Evolutionary conservation across 2,329 filamentous ascomycete genomes (phyloP), one percentile per base, ranked within the genome.

Genomic region (Aspergillus flavus): DNA sequence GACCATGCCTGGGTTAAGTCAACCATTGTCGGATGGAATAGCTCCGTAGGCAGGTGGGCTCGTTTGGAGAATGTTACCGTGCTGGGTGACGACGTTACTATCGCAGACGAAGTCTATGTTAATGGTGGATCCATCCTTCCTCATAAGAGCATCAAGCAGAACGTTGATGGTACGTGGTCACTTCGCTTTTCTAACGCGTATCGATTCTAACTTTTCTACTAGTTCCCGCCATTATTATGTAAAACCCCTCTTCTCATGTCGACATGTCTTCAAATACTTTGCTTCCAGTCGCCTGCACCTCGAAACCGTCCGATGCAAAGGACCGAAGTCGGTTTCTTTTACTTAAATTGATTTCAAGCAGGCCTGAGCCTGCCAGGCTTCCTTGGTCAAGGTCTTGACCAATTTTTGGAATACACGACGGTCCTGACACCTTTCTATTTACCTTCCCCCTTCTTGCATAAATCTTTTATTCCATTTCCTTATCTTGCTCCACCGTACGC

Each of bases 1-100:
- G 95, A 99, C 78, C 94, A 99, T 79, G 95, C 95, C 55, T 98
- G 94, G 94, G 88, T 99, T 80, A 98, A 98, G 89, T 96, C 92
- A 78, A 95, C 94, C 73, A 98, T 99, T 78, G 93, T 98, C 59
- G 94, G 94, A 75, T 99, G 94, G 94, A 97, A 97, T 86, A 96
- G 93, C 84, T 91, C 89, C 41, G 93, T 99, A 62, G 94, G 94
- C 76, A 91, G 91, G 77, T 99, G 94, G 94, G 94, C 94, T 63
- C 91, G 94, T 70, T 85, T 98, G 68, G 95, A 99, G 86, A 99
- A 99, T 76, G 94, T 98, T 48, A 94, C 92, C n/a, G 94, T 99
- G 59, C 87, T 99, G 23, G 95, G 94, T 70, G 95, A 99, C 82
- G 94, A 99, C 77, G 94, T 99, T 59, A 96, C 92, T 64, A 96